Percentiles rank a stretch among this genome's conserved stretches.
Evolutionary conservation across 1,139 yeast genomes (phyloP).

Genomic region (Candida sp.): DNA sequence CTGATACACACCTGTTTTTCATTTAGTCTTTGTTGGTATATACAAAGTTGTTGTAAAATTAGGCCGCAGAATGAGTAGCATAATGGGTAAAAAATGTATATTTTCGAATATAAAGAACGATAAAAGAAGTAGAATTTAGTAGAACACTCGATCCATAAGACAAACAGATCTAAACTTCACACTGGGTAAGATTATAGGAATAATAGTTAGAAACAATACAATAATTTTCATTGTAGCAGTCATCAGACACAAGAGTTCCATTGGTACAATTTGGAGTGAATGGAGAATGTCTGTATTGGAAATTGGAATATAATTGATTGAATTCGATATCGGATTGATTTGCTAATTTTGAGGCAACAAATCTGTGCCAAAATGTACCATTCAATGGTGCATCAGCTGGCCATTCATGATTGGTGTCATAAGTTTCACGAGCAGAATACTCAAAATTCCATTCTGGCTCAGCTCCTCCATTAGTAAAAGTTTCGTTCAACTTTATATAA

Average conservation of each 20-base stretch:
- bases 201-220: constrained; percentile 19
- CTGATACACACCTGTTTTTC: too few species aligned
- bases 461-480: constrained; percentile 24
- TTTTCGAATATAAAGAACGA: too few species aligned
- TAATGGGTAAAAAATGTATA: too few species aligned
- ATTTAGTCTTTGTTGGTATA: too few species aligned
- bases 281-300: constrained; percentile 11
- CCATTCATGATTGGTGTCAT: constrained; percentile 26
- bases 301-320: constrained; percentile 11
- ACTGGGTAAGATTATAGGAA: constrained; percentile 9
- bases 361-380: constrained; percentile 24
- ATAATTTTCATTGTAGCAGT: constrained; percentile 40
- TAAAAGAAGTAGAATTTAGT: too few species aligned
- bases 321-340: constrained; percentile 10
- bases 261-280: constrained; percentile 14
- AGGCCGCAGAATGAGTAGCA: too few species aligned
- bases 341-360: constrained; percentile 11
- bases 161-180: too few species aligned
- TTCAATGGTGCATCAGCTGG: constrained; percentile 20
- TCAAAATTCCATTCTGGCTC: constrained; percentile 29
- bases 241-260: constrained; percentile 19
- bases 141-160: too few species aligned
- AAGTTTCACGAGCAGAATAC: constrained; percentile 25
- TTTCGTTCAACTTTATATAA: constrained; percentile 23
- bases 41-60: too few species aligned